These are phyloP conservation scores for Sarocladiaceae sp. DNA, from an alignment of 2,329 filamentous ascomycete genomes.

Conservation along the genomic window DNA sequence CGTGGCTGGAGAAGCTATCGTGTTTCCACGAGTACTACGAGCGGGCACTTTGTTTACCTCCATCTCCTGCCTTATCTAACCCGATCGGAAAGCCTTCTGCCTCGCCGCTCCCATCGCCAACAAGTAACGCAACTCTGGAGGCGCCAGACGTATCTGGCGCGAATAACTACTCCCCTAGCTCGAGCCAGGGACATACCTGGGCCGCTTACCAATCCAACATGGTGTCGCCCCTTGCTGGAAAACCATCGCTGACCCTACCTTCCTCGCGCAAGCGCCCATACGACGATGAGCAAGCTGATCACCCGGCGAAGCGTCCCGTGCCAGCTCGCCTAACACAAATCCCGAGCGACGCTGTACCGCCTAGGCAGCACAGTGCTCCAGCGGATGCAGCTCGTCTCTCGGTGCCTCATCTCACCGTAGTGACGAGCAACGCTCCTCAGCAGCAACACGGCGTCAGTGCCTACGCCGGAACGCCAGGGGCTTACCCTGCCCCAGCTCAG, in stretches of 20 bases:
- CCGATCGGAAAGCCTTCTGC: conserved; percentile 30
- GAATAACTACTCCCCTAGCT: conserved; percentile 34
- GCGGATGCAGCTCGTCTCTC: conserved; percentile 46
- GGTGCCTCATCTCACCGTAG: conserved; percentile 64
- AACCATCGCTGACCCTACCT: conserved; percentile 35
- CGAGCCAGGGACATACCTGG: conserved; percentile 31
- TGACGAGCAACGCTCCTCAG: conserved; percentile 33
- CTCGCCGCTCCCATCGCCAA: conserved; percentile 47
- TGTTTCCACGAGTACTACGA: conserved; percentile 82
- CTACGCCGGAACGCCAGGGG: conserved; percentile 1
- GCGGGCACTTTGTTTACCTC: conserved; percentile 47
- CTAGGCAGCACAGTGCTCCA: conserved; percentile 12
- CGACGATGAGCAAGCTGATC: conserved; percentile 44
- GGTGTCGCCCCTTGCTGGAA: conserved; percentile 43
- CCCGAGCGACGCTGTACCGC: background rate
- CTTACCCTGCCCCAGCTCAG: background rate
- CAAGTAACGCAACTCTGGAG: conserved; percentile 23
- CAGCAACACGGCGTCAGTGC: conserved; percentile 5
- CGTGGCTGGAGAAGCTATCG: conserved; percentile 77
- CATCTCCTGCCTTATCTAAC: conserved; percentile 27
- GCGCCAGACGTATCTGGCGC: conserved; percentile 23
- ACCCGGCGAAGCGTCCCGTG: conserved; percentile 45
- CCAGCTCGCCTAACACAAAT: conserved; percentile 15
- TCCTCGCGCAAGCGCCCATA: conserved; percentile 43
- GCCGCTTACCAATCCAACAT: conserved; percentile 30